Percentiles rank a stretch among this genome's conserved stretches.
phyloP scores from a whole-genome alignment of 2,329 filamentous ascomycete genomes.

The Bipolaris oryzae region DNA sequence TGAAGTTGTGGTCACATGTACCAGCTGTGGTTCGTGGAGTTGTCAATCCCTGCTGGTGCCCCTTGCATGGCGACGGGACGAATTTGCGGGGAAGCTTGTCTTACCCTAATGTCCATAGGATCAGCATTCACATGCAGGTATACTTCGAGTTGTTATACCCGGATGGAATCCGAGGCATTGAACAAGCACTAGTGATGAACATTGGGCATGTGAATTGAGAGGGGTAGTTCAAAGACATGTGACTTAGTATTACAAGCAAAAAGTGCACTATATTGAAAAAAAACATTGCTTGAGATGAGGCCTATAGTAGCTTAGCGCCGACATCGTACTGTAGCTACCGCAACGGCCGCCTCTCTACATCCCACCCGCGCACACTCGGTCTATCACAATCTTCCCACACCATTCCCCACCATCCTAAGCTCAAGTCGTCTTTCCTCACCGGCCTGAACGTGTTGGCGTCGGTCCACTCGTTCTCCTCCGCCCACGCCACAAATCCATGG shows the following conservation, averaged over 20 bases:
- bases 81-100: conserved; percentile 5
- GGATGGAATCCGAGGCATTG: neutral
- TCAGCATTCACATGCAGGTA: neutral
- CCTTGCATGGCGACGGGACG: neutral
- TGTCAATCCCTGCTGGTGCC: neutral
- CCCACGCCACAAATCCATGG: too few species aligned
- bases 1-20: neutral
- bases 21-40: neutral
- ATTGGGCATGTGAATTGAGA: neutral
- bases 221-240: neutral
- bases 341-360: too few species aligned
- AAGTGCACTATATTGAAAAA: too few species aligned
- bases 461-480: too few species aligned
- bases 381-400: too few species aligned
- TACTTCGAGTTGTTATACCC: neutral
- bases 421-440: too few species aligned
- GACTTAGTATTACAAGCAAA: neutral
- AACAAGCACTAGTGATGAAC: neutral
- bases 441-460: too few species aligned
- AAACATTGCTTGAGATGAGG: too few species aligned
- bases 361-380: too few species aligned
- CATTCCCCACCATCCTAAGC: too few species aligned
- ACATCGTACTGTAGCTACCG: too few species aligned
- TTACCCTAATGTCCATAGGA: neutral
- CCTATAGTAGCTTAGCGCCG: too few species aligned